Percentiles rank a stretch among this genome's conserved stretches.
Conservation (phyloP, 2,329 filamentous ascomycete species). For the Neofusicoccum sp. region DNA sequence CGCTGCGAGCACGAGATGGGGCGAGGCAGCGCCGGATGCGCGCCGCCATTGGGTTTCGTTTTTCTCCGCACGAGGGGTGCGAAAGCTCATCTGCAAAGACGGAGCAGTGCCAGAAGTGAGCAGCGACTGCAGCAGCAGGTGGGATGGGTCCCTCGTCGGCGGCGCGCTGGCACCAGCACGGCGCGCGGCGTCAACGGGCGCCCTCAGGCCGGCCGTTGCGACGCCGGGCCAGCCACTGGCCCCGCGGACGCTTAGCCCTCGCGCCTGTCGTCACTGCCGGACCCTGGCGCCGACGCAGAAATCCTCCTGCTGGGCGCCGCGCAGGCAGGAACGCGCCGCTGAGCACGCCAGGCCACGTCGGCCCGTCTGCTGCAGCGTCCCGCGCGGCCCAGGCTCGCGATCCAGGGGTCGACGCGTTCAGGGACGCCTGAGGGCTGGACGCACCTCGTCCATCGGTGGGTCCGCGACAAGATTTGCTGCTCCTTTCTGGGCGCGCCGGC, state of each 20-base stretch:
- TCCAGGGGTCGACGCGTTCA: conserved; percentile 5
- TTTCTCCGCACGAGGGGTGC: conserved; percentile 5
- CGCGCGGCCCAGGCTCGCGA: conserved; percentile 3
- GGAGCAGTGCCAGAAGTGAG: conserved; percentile 10
- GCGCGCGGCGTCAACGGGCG: neutral
- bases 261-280: conserved; percentile 9
- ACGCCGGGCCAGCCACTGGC: neutral
- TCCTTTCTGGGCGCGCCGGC: conserved; percentile 8
- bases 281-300: conserved; percentile 5
- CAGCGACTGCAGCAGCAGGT: neutral
- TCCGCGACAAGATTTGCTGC: conserved; percentile 6
- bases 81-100: conserved; percentile 6
- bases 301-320: neutral
- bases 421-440: conserved; percentile 10
- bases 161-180: neutral
- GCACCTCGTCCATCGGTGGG: neutral
- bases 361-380: conserved; percentile 3
- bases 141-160: neutral
- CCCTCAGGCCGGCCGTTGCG: neutral
- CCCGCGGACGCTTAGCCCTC: neutral
- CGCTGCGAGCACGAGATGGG: neutral
- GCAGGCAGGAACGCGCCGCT: neutral
- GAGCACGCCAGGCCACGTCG: neutral
- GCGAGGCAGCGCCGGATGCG: conserved; percentile 6
- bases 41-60: neutral